Conservation (phyloP, 768 basidiomycete genomes). For the Mycena latifolia region DNA sequence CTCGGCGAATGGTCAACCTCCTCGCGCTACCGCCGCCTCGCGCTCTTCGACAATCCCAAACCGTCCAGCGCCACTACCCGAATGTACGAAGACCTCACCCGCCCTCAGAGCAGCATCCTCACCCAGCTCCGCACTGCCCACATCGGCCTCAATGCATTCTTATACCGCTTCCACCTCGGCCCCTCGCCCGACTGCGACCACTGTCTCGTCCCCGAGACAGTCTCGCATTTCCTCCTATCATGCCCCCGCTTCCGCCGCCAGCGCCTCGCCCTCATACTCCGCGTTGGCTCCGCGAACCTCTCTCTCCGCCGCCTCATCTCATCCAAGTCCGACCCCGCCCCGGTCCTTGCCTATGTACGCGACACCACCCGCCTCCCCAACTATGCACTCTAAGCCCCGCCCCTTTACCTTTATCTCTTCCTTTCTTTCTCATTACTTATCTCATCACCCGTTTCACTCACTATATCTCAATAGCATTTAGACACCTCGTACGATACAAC, state of each 20-base stretch:
- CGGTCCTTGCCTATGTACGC: neutral
- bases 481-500: too few relatives aligned
- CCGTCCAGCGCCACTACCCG: neutral
- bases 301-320: neutral
- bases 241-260: too few relatives aligned
- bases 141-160: too few relatives aligned
- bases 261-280: neutral
- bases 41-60: neutral
- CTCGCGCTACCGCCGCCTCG: neutral
- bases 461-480: too few relatives aligned
- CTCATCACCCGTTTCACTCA: too few relatives aligned
- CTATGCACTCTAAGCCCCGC: neutral
- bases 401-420: too few relatives aligned
- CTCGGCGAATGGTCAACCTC: neutral
- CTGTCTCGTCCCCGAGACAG: too few relatives aligned
- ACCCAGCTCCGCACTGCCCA: neutral
- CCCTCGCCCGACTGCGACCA: too few relatives aligned
- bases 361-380: neutral
- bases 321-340: neutral
- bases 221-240: too few relatives aligned
- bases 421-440: too few relatives aligned
- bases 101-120: slow-evolving; percentile 1
- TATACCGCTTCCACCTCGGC: too few relatives aligned
- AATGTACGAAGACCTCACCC: neutral
- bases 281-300: neutral